Conservation (phyloP, 768 basidiomycete species). For the Auricularia sp. region DNA sequence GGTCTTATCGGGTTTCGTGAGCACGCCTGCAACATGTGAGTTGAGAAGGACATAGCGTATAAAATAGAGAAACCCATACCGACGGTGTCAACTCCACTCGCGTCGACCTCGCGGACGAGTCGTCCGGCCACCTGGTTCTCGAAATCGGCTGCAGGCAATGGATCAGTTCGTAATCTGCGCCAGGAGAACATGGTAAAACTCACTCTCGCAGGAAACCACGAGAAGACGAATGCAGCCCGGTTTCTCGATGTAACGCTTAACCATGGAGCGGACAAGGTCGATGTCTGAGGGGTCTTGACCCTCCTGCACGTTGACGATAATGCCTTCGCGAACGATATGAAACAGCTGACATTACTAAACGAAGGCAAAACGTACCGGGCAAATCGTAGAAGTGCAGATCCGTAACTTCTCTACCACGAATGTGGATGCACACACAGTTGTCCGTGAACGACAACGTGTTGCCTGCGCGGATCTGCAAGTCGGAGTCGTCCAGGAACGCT, state of each 20-base stretch:
- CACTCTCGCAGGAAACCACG: constrained; percentile 56
- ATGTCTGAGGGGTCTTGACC: constrained; percentile 47
- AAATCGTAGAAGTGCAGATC: constrained; percentile 59
- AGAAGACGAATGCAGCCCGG: constrained; percentile 54
- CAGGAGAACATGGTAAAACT: constrained; percentile 10
- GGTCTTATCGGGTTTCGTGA: constrained; percentile 67
- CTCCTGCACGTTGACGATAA: constrained; percentile 46
- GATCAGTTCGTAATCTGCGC: neutral
- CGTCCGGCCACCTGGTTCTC: constrained; percentile 68
- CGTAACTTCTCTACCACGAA: constrained; percentile 47
- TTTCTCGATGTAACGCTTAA: constrained; percentile 46
- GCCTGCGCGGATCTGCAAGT: constrained; percentile 11
- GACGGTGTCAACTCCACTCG: constrained; percentile 55
- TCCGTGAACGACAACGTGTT: constrained; percentile 33
- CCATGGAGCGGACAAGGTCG: constrained; percentile 47
- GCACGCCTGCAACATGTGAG: constrained; percentile 36
- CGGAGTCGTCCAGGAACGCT: constrained; percentile 7
- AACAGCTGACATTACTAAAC: neutral
- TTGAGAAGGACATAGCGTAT: neutral
- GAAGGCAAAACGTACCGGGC: constrained; percentile 31
- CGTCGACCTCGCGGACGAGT: constrained; percentile 51
- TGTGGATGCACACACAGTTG: constrained; percentile 47
- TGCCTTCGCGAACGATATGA: constrained; percentile 23
- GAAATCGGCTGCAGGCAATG: constrained; percentile 47
- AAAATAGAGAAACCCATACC: constrained; percentile 30